phyloP scores from a whole-genome alignment of 2,329 filamentous ascomycete genomes.

The Cercospora nicotianae region DNA sequence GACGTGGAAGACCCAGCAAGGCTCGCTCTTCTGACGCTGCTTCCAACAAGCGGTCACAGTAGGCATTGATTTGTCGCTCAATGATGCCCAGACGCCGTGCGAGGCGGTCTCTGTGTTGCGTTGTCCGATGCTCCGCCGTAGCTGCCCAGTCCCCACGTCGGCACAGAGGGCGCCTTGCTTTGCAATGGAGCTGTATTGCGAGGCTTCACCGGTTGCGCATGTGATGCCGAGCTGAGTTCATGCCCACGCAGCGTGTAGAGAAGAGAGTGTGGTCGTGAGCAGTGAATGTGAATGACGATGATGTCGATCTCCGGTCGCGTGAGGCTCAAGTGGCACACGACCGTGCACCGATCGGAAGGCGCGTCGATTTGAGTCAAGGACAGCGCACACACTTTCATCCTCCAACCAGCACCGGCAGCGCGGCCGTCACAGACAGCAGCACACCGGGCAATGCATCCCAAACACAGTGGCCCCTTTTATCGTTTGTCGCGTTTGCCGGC shows the following conservation, averaged over 20 bases:
- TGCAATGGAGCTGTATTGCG: neutral
- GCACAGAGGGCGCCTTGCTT: neutral
- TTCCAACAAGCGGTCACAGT: neutral
- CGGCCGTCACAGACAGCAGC: neutral
- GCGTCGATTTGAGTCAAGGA: slow-evolving; percentile 7
- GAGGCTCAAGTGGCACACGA: slow-evolving; percentile 3
- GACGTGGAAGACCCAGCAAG: neutral
- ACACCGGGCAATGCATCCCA: neutral
- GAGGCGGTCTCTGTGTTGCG: slow-evolving; percentile 1
- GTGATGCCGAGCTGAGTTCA: neutral
- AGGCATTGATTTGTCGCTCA: neutral
- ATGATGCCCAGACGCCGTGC: neutral
- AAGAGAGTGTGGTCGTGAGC: neutral
- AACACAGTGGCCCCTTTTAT: slow-evolving; percentile 2
- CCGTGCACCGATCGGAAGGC: neutral
- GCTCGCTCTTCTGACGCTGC: neutral
- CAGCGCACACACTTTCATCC: slow-evolving; percentile 4
- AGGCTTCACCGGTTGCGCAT: neutral
- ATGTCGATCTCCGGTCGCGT: slow-evolving; percentile 1
- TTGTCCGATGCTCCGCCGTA: neutral
- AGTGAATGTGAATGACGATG: neutral
- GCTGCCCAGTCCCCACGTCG: neutral
- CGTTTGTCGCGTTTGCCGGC: slow-evolving; percentile 13
- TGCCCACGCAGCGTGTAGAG: neutral
- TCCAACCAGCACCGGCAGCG: slow-evolving; percentile 6